These are phyloP conservation scores for Pseudozyma thailandica DNA, from an alignment of 1,284 basidiomycete genomes.

Conservation along the genomic window DNA sequence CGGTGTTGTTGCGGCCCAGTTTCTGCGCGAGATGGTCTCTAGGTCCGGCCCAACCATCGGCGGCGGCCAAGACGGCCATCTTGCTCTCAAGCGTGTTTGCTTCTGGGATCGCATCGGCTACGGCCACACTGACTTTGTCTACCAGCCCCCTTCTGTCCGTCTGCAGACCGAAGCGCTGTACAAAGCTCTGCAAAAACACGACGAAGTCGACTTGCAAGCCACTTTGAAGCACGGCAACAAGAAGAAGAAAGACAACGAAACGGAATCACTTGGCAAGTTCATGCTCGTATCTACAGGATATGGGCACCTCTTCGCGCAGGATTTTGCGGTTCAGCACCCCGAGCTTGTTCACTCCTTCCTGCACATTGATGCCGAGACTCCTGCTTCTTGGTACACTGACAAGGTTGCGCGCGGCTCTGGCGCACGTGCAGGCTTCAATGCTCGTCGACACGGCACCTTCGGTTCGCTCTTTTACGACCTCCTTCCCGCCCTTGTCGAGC, in stretches of 20 bases:
- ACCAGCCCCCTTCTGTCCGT: constrained; percentile 28
- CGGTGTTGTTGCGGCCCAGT: constrained; percentile 44
- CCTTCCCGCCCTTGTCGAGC: constrained; percentile 46
- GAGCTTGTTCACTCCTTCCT: constrained; percentile 53
- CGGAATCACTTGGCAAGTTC: constrained; percentile 36
- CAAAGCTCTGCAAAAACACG: constrained; percentile 34
- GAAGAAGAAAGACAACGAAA: constrained; percentile 15
- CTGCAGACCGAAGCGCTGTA: constrained; percentile 42
- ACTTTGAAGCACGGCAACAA: background rate
- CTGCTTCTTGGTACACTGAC: constrained; percentile 47
- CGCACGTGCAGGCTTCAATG: constrained; percentile 47
- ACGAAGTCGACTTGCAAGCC: constrained; percentile 17
- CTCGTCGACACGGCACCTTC: constrained; percentile 32
- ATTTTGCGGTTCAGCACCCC: constrained; percentile 56
- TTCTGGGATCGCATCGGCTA: constrained; percentile 57
- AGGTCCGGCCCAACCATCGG: constrained; percentile 8
- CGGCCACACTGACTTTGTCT: constrained; percentile 51
- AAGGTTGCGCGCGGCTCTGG: constrained; percentile 29
- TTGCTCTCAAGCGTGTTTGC: constrained; percentile 46
- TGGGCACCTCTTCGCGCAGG: constrained; percentile 49
- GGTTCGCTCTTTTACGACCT: constrained; percentile 49
- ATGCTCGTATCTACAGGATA: constrained; percentile 55
- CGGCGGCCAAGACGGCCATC: constrained; percentile 48
- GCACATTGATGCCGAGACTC: constrained; percentile 54
- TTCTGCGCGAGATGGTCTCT: constrained; percentile 54